A percentile compares a stretch with the other conserved stretches of the same genome.
Conservation (phyloP, 352 stramenopile species). For the Pythium catenulatum region DNA sequence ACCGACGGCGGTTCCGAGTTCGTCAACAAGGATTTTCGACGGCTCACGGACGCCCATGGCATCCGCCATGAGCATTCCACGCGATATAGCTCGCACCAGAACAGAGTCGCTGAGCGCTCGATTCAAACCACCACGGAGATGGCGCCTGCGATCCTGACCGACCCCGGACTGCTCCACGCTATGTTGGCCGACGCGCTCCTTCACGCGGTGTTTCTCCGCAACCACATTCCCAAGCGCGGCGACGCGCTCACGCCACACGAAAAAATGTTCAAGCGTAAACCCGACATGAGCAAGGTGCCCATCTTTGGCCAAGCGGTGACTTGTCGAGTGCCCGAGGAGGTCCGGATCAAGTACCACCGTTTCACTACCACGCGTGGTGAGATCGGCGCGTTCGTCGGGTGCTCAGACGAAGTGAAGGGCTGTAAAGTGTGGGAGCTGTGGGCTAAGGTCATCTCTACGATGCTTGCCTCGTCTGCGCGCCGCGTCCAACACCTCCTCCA, state of each 20-base stretch:
- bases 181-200: slow-evolving; percentile 11
- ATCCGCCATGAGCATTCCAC: slow-evolving; percentile 46
- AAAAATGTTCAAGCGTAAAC: neutral
- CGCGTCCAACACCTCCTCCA: too few relatives aligned
- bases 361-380: neutral
- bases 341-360: neutral
- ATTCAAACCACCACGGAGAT: slow-evolving; percentile 55
- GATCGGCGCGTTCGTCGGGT: neutral
- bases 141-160: slow-evolving; percentile 39
- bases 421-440: neutral
- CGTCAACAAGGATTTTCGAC: slow-evolving; percentile 44
- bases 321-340: neutral
- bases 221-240: neutral
- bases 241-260: neutral
- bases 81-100: slow-evolving; percentile 47
- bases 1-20: slow-evolving; percentile 58
- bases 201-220: slow-evolving; percentile 1
- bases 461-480: too few relatives aligned
- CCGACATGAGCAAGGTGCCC: neutral
- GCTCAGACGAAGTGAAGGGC: neutral
- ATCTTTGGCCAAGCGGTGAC: slow-evolving; percentile 29
- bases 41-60: neutral
- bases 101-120: slow-evolving; percentile 50
- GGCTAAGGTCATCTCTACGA: too few relatives aligned
- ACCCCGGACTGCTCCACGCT: slow-evolving; percentile 17